Evolutionary conservation across 73 alveolate species (phyloP), one percentile per base, ranked within the genome.

Genomic region (Tetrahymena elliotti): DNA sequence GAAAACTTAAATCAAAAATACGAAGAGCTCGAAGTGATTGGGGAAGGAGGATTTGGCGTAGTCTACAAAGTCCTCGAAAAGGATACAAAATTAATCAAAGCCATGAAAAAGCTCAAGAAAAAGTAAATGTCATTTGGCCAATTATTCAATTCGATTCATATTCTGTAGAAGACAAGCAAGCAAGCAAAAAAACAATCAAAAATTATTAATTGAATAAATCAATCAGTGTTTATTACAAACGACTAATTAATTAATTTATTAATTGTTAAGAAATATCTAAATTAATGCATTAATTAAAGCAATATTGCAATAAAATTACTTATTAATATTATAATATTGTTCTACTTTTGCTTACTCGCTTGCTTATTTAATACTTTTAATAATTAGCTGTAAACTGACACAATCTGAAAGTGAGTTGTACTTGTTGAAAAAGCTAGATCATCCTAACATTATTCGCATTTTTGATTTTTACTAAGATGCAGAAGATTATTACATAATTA

Each of bases 371-470:
- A 47, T 47, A 47, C 82, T 47, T 47, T 40, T 40, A 40, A 68
- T 22, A 68, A n/a, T 68, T 68, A 68, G 88, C 18, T 10, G 22
- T 24, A 68, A 68, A 68, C 88, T 31, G 34, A 68, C 11, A 27
- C 22, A 68, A 68, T 18, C 88, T 31, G 88, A 68, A 22, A 68
- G 11, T 31, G 88, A 68, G 11, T 18, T 68, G 22, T 35, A 68
- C 16, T 68, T 68, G 88, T 68, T 68, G 88, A 96, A 93, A 53
- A 41, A 95, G 47, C 93, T 96, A 27, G 97, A 96, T 88, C 97
- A 96, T 92, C 97, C 97, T 12, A 96, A 96, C 38, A 96, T 94
- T 52, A 95, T 94, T 41, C 84, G 93, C 36, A 94, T 96, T 34
- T 92, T 93, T 94, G 97, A 96, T 84, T 52, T 93, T 16, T 92